A percentile compares a stretch with the other conserved stretches of the same genome.
Conservation (phyloP, 2,329 filamentous ascomycete species). For the Scedosporium minutisporum region DNA sequence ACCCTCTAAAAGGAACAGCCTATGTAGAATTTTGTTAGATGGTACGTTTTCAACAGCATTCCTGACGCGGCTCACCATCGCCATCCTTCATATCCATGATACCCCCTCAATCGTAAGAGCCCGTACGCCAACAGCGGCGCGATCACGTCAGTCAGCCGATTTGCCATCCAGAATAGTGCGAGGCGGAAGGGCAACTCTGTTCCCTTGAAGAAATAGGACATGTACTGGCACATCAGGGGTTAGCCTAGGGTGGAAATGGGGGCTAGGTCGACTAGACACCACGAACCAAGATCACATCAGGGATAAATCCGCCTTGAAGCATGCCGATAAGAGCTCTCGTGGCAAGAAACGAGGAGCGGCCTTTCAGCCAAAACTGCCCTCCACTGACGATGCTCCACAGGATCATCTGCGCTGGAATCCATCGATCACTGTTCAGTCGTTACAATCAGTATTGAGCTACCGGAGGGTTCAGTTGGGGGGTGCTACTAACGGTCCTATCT, state of each 20-base stretch:
- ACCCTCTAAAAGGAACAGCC: constrained; percentile 14
- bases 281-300: constrained; percentile 9
- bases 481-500: constrained; percentile 32
- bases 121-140: constrained; percentile 18
- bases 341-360: constrained; percentile 26
- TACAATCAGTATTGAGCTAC: constrained; percentile 28
- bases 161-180: constrained; percentile 17
- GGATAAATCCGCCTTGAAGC: constrained; percentile 36
- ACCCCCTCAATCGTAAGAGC: constrained; percentile 17
- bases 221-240: constrained; percentile 7
- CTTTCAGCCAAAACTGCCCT: constrained; percentile 27
- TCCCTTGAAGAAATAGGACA: constrained; percentile 19
- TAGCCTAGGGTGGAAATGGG: too few species aligned
- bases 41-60: background rate
- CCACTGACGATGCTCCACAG: constrained; percentile 24
- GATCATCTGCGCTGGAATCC: constrained; percentile 37
- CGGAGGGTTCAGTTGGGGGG: constrained; percentile 30
- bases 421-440: constrained; percentile 34
- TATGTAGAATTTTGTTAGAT: background rate
- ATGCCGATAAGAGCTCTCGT: constrained; percentile 28
- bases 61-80: constrained; percentile 10
- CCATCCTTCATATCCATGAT: constrained; percentile 16
- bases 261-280: background rate
- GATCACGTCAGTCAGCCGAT: constrained; percentile 16
- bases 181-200: constrained; percentile 17